phyloP scores from a whole-genome alignment of 1,139 yeast species.

The Lodderomyces beijingensis region DNA sequence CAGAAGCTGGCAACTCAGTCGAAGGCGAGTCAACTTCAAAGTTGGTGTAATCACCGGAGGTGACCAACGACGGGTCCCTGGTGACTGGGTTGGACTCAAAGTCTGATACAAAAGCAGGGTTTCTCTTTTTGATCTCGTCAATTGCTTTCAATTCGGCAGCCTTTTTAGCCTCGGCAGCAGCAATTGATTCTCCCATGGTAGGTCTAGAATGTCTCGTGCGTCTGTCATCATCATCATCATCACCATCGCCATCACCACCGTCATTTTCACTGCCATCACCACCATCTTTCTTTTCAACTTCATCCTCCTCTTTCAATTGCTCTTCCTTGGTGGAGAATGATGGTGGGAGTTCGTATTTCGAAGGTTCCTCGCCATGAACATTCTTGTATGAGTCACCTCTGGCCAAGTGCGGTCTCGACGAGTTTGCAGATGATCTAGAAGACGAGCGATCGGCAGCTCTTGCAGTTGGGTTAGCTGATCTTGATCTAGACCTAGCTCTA shows the following conservation, averaged over 20 bases:
- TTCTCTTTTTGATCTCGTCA: constrained; percentile 7
- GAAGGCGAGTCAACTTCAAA: constrained; percentile 41
- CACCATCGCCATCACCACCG: constrained; percentile 22
- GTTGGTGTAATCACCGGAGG: constrained; percentile 49
- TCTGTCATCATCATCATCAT: constrained; percentile 30
- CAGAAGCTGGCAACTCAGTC: constrained; percentile 12
- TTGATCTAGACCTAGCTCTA: constrained; percentile 27
- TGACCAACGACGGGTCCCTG: constrained; percentile 42
- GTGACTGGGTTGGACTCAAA: constrained; percentile 15
- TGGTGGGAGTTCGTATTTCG: constrained; percentile 40
- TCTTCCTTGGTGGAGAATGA: constrained; percentile 6
- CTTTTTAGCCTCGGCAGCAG: constrained; percentile 41
- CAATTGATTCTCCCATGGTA: constrained; percentile 49
- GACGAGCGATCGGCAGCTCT: constrained; percentile 24
- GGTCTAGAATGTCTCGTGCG: constrained; percentile 42
- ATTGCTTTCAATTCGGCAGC: no score
- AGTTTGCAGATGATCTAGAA: constrained; percentile 19
- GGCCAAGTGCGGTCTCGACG: constrained; percentile 51
- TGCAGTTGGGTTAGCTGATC: constrained; percentile 25
- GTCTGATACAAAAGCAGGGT: constrained; percentile 8
- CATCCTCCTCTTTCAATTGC: constrained; percentile 16
- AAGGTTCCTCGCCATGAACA: constrained; percentile 36
- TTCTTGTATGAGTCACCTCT: constrained; percentile 63
- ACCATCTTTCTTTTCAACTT: constrained; percentile 29
- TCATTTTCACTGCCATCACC: not conserved